These are phyloP conservation scores for Talaromyces sp. DNA, from an alignment of 2,329 filamentous ascomycete species.

Conservation along the genomic window DNA sequence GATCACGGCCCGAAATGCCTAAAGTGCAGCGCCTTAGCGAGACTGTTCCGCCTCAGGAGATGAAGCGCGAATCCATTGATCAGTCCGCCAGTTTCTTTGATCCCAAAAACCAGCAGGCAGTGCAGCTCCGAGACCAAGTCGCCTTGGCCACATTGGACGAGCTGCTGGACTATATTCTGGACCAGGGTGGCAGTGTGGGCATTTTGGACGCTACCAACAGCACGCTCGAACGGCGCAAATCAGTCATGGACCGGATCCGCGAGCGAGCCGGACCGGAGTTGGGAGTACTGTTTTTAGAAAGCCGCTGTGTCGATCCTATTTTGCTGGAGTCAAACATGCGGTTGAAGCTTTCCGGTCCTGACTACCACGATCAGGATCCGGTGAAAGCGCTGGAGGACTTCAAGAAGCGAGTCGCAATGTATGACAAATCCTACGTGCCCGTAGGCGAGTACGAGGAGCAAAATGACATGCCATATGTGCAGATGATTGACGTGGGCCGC, in stretches of 20 bases:
- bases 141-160: constrained; percentile 91
- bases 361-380: constrained; percentile 93
- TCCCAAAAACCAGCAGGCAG: constrained; percentile 75
- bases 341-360: constrained; percentile 88
- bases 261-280: constrained; percentile 76
- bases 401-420: constrained; percentile 84
- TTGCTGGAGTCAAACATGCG: constrained; percentile 95
- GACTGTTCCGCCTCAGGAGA: constrained; percentile 16
- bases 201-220: constrained; percentile 98
- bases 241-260: constrained; percentile 78
- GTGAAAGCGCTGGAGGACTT: constrained; percentile 81
- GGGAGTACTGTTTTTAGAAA: constrained; percentile 92
- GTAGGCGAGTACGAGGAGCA: constrained; percentile 88
- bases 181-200: constrained; percentile 78
- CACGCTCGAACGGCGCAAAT: constrained; percentile 77
- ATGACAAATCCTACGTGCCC: constrained; percentile 90
- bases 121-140: constrained; percentile 82
- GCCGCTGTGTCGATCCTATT: constrained; percentile 78
- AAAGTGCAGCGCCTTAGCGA: constrained; percentile 14
- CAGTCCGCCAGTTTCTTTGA: constrained; percentile 95
- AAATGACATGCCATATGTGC: constrained; percentile 88
- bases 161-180: constrained; percentile 80
- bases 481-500: constrained; percentile 94
- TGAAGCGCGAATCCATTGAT: constrained; percentile 59
- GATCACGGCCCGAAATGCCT: neutral